phyloP scores from a whole-genome alignment of 1,284 basidiomycete genomes.

The Rhodotorula sp. region DNA sequence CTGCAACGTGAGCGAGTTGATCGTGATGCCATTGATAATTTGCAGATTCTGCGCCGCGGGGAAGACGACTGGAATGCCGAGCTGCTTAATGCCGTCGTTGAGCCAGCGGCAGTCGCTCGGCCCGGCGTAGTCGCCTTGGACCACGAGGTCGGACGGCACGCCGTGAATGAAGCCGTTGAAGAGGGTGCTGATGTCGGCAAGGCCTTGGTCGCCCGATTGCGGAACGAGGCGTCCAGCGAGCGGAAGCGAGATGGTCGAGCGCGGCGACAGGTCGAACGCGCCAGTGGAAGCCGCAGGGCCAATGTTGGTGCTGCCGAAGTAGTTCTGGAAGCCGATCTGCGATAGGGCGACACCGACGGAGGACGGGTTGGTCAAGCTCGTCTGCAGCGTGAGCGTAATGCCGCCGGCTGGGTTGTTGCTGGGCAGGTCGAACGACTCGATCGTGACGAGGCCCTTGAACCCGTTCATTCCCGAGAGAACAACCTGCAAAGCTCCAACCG shows the following conservation, averaged over 20 bases:
- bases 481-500: constrained; percentile 45
- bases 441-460: constrained; percentile 64
- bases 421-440: constrained; percentile 71
- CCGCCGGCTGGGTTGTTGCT: constrained; percentile 73
- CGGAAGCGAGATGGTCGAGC: constrained; percentile 60
- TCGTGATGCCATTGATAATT: constrained; percentile 66
- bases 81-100: constrained; percentile 69
- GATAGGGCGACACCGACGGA: constrained; percentile 72
- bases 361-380: constrained; percentile 68
- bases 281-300: constrained; percentile 61
- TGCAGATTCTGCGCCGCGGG: constrained; percentile 66
- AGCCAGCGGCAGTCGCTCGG: constrained; percentile 68
- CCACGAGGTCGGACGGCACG: constrained; percentile 62
- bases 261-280: constrained; percentile 62
- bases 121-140: constrained; percentile 67
- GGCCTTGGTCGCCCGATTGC: constrained; percentile 60
- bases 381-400: constrained; percentile 66
- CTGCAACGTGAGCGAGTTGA: constrained; percentile 65
- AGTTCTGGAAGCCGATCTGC: constrained; percentile 65
- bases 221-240: constrained; percentile 68
- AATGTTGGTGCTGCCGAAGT: constrained; percentile 60
- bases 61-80: constrained; percentile 64
- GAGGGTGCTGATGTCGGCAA: constrained; percentile 63
- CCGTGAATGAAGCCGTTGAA: constrained; percentile 76
- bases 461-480: constrained; percentile 72